These are phyloP conservation scores for Wickerhamiella australiensis DNA, from an alignment of 805 yeast genomes.

Conservation along the genomic window DNA sequence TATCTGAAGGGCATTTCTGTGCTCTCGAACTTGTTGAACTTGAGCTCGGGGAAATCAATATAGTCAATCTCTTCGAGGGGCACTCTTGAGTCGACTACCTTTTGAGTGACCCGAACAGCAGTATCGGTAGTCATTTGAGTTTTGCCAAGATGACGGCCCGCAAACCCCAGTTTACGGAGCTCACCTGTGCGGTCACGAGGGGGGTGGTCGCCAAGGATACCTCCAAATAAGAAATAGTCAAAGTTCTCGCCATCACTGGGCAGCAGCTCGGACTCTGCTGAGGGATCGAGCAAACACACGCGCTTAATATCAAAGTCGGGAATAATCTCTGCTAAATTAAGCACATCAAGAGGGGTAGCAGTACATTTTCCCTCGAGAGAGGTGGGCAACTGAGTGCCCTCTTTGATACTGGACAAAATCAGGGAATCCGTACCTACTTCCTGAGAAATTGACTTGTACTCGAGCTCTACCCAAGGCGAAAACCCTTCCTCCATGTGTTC, in stretches of 20 bases:
- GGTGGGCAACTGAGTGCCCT: conserved; percentile 54
- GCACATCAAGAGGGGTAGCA: conserved; percentile 68
- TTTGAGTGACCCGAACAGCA: conserved; percentile 82
- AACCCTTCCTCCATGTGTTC: conserved; percentile 98
- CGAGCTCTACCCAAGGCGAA: conserved; percentile 90
- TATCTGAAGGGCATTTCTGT: conserved; percentile 98
- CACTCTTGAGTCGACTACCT: conserved; percentile 48
- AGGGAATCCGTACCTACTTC: conserved; percentile 75
- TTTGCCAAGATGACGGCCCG: conserved; percentile 74
- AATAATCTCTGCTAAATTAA: conserved; percentile 29
- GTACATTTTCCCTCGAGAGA: conserved; percentile 39
- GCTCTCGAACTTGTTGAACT: conserved; percentile 76
- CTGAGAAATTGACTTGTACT: conserved; percentile 66
- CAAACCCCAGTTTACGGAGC: conserved; percentile 72
- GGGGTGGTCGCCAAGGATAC: conserved; percentile 81
- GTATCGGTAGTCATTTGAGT: conserved; percentile 97
- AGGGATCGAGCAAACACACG: conserved; percentile 82
- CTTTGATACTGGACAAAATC: conserved; percentile 63
- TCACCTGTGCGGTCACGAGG: conserved; percentile 90
- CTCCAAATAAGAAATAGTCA: conserved; percentile 91
- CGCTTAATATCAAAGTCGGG: conserved; percentile 34
- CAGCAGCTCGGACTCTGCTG: conserved; percentile 58
- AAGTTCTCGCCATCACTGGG: conserved; percentile 57
- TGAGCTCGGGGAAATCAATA: conserved; percentile 87
- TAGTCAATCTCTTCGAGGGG: conserved; percentile 64